phyloP scores from a whole-genome alignment of 2,329 filamentous ascomycete species.

The Fusarium neocosmosporiellum region DNA sequence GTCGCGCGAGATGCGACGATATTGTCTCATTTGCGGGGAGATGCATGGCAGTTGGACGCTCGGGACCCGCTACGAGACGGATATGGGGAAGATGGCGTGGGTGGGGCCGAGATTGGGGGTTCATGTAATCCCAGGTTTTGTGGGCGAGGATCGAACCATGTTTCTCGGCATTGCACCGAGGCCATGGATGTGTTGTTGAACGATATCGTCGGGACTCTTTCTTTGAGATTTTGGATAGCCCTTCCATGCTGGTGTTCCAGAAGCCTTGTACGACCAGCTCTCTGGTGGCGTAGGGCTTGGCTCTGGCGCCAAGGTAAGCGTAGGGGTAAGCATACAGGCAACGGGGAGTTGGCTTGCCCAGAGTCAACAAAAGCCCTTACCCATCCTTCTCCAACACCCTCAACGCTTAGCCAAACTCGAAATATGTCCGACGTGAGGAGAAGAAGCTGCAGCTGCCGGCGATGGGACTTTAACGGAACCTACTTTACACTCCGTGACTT shows the following conservation, averaged over 20 bases:
- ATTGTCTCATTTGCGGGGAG: conserved; percentile 1
- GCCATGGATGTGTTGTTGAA: not conserved
- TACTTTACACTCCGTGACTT: conserved; percentile 20
- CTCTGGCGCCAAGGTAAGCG: not conserved
- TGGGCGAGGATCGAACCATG: not conserved
- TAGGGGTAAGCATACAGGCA: not conserved
- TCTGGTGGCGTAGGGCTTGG: not conserved
- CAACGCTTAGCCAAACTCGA: not conserved
- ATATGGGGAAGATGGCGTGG: conserved; percentile 17
- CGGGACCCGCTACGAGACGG: conserved; percentile 14
- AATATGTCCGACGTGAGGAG: not conserved
- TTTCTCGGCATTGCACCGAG: not conserved
- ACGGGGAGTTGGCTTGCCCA: not conserved
- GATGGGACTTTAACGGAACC: conserved; percentile 10
- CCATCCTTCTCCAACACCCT: not conserved
- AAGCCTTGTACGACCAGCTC: not conserved
- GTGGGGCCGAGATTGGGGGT: not conserved
- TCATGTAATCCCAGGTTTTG: not conserved
- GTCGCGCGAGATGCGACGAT: conserved; percentile 2
- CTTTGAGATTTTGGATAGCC: not conserved
- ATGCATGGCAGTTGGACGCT: not conserved
- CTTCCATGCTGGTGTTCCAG: not conserved
- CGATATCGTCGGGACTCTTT: not conserved
- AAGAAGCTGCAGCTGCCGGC: not conserved
- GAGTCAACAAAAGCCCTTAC: not conserved